Evolutionary conservation across 2,329 filamentous ascomycete species (phyloP).

Genomic region (Thelonectria olida): DNA sequence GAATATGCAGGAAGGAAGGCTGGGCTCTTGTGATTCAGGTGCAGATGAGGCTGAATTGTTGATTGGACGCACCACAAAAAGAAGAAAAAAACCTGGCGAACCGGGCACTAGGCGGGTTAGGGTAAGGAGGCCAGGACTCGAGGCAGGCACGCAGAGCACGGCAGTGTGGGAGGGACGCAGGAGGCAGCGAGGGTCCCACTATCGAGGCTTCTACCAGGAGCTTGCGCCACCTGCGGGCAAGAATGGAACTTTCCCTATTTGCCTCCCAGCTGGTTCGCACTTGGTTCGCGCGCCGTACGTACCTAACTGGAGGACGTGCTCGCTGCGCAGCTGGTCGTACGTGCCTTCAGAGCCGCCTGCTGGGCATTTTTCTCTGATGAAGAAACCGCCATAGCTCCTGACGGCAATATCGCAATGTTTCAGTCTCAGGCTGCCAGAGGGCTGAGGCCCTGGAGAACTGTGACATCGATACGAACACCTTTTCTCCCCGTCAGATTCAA

Average conservation of each 20-base stretch:
- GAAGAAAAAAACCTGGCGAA: constrained; percentile 20
- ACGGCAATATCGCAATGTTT: constrained; percentile 23
- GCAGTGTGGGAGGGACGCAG: no score
- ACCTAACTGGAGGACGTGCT: background rate
- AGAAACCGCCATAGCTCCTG: background rate
- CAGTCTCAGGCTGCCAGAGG: constrained; percentile 13
- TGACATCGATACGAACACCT: background rate
- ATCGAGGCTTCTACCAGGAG: background rate
- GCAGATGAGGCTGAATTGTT: constrained; percentile 36
- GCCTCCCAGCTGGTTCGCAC: background rate
- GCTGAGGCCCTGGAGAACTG: background rate
- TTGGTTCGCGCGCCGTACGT: background rate
- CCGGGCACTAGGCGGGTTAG: constrained; percentile 28
- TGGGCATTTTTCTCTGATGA: background rate
- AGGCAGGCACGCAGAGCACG: constrained; percentile 29
- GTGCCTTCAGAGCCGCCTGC: background rate
- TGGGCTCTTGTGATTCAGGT: constrained; percentile 29
- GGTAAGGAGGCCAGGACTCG: constrained; percentile 35
- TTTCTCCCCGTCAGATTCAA: constrained; percentile 38
- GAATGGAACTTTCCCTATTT: background rate
- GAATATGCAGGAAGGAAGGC: constrained; percentile 35
- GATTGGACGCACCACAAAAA: constrained; percentile 30
- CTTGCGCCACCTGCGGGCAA: background rate
- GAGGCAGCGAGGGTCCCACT: background rate
- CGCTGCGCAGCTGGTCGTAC: background rate